These are phyloP conservation scores for Pseudopithomyces maydicus DNA, from an alignment of 2,329 filamentous ascomycete genomes.

Conservation along the genomic window DNA sequence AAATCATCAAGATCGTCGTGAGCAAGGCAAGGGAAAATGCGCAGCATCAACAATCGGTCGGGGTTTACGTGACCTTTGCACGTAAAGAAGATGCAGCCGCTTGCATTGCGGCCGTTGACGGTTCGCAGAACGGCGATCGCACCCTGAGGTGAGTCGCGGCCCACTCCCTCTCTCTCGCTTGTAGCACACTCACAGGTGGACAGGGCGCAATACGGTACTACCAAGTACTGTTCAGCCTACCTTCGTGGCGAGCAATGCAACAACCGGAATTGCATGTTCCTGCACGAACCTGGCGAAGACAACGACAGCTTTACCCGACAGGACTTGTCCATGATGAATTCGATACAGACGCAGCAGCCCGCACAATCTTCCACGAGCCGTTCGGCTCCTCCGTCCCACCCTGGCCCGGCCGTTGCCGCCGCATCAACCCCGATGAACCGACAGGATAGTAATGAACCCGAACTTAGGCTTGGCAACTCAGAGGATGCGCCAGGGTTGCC, in stretches of 20 bases:
- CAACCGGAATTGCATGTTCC: slow-evolving; percentile 96
- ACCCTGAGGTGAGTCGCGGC: slow-evolving; percentile 67
- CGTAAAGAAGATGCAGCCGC: slow-evolving; percentile 85
- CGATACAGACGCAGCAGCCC: slow-evolving; percentile 77
- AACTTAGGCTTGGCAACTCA: slow-evolving; percentile 50
- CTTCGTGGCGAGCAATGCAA: slow-evolving; percentile 92
- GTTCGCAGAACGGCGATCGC: slow-evolving; percentile 87
- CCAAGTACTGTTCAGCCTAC: slow-evolving; percentile 98
- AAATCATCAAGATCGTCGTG: slow-evolving; percentile 98
- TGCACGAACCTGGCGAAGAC: slow-evolving; percentile 97
- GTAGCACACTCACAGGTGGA: slow-evolving; percentile 22
- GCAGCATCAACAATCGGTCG: slow-evolving; percentile 78
- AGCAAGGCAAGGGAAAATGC: slow-evolving; percentile 86
- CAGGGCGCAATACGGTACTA: slow-evolving; percentile 80
- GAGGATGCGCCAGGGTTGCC: slow-evolving; percentile 86
- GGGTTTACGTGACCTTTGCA: slow-evolving; percentile 98
- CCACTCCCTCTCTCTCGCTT: background rate
- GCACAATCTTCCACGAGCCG: slow-evolving; percentile 61
- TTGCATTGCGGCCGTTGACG: slow-evolving; percentile 92
- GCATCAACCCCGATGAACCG: slow-evolving; percentile 67
- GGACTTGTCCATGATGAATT: slow-evolving; percentile 93
- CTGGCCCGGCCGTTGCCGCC: slow-evolving; percentile 57
- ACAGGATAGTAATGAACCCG: slow-evolving; percentile 76
- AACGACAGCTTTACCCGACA: slow-evolving; percentile 95
- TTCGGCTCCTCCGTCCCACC: slow-evolving; percentile 57